A percentile compares a stretch with the other conserved stretches of the same genome.
Conservation (phyloP, 2,329 filamentous ascomycete species). For the Aaosphaeria arxii region DNA sequence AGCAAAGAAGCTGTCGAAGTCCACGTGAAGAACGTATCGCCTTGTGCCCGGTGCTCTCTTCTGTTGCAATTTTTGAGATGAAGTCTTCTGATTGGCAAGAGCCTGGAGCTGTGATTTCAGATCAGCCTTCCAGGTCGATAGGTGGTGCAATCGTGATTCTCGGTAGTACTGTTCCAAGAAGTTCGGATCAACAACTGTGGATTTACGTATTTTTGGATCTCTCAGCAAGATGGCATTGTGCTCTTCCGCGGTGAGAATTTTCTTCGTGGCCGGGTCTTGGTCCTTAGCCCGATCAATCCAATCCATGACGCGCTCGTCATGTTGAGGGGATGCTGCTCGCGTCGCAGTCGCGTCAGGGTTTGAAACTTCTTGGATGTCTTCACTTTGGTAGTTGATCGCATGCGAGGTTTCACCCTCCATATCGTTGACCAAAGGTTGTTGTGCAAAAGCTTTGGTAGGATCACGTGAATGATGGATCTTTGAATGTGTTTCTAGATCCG, state of each 20-base stretch:
- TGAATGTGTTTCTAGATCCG: slow-evolving; percentile 24
- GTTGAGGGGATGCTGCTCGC: neutral
- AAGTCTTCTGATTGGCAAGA: slow-evolving; percentile 67
- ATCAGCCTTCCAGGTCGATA: slow-evolving; percentile 95
- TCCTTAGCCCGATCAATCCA: slow-evolving; percentile 5
- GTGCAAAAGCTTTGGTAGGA: slow-evolving; percentile 6
- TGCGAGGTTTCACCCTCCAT: slow-evolving; percentile 10
- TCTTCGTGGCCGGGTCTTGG: slow-evolving; percentile 5
- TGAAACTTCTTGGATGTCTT: slow-evolving; percentile 9
- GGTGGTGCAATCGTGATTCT: slow-evolving; percentile 89
- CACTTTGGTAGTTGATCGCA: slow-evolving; percentile 21
- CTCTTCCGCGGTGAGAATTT: slow-evolving; percentile 77
- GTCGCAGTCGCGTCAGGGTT: neutral
- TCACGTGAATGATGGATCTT: slow-evolving; percentile 25
- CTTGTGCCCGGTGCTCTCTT: slow-evolving; percentile 62
- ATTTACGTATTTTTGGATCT: slow-evolving; percentile 82
- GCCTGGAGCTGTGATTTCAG: slow-evolving; percentile 85
- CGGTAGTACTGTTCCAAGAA: slow-evolving; percentile 95
- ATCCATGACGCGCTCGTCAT: neutral
- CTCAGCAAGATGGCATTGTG: slow-evolving; percentile 83
- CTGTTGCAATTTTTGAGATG: slow-evolving; percentile 48
- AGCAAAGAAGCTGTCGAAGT: slow-evolving; percentile 98
- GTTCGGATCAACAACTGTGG: slow-evolving; percentile 86
- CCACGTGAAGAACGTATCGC: slow-evolving; percentile 88
- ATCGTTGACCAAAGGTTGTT: neutral